Evolutionary conservation across 139 green algal genomes (phyloP).

Genomic region (Coelastrella sp.): DNA sequence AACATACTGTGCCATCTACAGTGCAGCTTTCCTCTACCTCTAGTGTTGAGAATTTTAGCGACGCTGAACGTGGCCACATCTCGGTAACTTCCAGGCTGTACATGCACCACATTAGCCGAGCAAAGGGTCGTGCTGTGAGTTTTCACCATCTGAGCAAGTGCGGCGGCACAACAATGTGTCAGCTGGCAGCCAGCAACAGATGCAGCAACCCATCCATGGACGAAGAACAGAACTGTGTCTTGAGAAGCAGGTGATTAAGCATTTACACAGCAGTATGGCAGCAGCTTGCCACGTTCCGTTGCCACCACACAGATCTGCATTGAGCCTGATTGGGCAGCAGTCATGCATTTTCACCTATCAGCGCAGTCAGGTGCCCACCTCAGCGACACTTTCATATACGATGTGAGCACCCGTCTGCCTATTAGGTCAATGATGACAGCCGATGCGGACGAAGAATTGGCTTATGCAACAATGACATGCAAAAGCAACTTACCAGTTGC

Average conservation of each 20-base stretch:
- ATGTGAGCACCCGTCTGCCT: too few species aligned
- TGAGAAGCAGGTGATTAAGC: slow-evolving; percentile 3
- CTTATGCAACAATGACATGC: not conserved
- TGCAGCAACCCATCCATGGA: slow-evolving; percentile 35
- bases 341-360: too few species aligned
- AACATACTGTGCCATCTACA: too few species aligned
- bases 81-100: slow-evolving; percentile 4
- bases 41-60: too few species aligned
- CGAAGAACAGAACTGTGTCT: slow-evolving; percentile 27
- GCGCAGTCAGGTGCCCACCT: too few species aligned
- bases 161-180: slow-evolving; percentile 42
- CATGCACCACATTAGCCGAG: not conserved
- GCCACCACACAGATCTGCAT: not conserved
- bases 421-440: too few species aligned
- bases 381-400: too few species aligned
- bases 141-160: slow-evolving; percentile 46
- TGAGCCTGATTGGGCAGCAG: too few species aligned
- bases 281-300: not conserved
- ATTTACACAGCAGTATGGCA: too few species aligned
- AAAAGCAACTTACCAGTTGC: not conserved
- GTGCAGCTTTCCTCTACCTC: too few species aligned
- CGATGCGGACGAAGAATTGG: too few species aligned
- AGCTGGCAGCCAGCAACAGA: slow-evolving; percentile 40
- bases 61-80: not conserved
- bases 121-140: slow-evolving; percentile 34